phyloP scores from a whole-genome alignment of 2,329 filamentous ascomycete species.

The Dendryphion nanum region DNA sequence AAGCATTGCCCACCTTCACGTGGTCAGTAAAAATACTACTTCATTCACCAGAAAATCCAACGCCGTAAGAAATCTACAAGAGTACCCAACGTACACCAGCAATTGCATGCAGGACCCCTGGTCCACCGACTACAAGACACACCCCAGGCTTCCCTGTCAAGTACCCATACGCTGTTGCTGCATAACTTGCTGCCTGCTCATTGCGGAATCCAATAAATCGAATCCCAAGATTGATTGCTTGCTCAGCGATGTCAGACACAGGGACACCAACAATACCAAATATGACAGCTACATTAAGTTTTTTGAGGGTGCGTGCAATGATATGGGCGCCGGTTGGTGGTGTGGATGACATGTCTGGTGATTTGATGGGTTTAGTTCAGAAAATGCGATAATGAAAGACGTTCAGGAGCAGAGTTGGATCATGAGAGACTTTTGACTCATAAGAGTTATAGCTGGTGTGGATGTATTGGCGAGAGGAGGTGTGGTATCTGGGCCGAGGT shows the following conservation, averaged over 20 bases:
- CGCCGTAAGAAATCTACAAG: not conserved
- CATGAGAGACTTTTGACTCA: too few relatives aligned
- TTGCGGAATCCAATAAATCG: slow-evolving; percentile 59
- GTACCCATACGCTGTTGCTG: slow-evolving; percentile 59
- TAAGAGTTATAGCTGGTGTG: too few relatives aligned
- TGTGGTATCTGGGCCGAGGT: too few relatives aligned
- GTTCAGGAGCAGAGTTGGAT: too few relatives aligned
- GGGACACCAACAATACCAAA: slow-evolving; percentile 57
- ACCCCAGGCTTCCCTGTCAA: slow-evolving; percentile 56
- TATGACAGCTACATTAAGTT: slow-evolving; percentile 50
- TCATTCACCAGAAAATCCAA: not conserved
- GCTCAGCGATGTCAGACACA: slow-evolving; percentile 57
- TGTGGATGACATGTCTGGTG: too few relatives aligned
- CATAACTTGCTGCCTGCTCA: slow-evolving; percentile 59
- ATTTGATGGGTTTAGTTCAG: too few relatives aligned
- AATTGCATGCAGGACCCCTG: slow-evolving; percentile 57
- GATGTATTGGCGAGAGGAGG: too few relatives aligned
- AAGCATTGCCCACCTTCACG: slow-evolving; percentile 46
- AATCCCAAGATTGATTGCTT: slow-evolving; percentile 56
- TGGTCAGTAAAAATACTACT: not conserved
- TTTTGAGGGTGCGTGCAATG: slow-evolving; percentile 48
- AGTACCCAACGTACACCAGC: slow-evolving; percentile 46
- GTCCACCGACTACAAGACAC: slow-evolving; percentile 58
- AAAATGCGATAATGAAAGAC: too few relatives aligned
- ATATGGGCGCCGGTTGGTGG: slow-evolving; percentile 10